These are phyloP conservation scores for Coniochaeta pulveracea DNA, from an alignment of 2,329 filamentous ascomycete genomes.

Conservation along the genomic window DNA sequence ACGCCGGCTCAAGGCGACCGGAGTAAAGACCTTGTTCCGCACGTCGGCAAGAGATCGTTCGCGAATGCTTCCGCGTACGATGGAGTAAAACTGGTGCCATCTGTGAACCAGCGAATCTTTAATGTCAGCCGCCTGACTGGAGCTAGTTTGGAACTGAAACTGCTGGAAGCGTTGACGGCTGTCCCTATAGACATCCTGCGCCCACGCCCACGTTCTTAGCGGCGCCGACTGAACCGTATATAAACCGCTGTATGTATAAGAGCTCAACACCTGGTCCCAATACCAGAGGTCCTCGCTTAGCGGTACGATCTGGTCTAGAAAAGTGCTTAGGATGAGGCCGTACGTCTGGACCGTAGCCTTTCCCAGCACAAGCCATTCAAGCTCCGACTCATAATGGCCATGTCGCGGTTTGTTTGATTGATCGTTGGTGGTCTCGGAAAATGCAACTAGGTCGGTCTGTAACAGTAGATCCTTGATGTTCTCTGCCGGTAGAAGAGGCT, in stretches of 20 bases:
- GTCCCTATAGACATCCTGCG: conserved; percentile 57
- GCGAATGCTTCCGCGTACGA: conserved; percentile 65
- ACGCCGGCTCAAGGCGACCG: conserved; percentile 62
- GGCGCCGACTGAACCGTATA: conserved; percentile 85
- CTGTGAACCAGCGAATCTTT: conserved; percentile 29
- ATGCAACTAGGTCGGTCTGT: conserved; percentile 43
- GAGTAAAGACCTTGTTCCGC: conserved; percentile 62
- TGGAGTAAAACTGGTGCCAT: conserved; percentile 65
- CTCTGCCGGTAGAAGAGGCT: conserved; percentile 46
- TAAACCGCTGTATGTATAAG: conserved; percentile 64
- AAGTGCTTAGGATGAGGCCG: conserved; percentile 62
- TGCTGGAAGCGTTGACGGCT: conserved; percentile 32
- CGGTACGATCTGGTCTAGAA: conserved; percentile 74
- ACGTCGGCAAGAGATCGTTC: conserved; percentile 63
- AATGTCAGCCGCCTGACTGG: conserved; percentile 3
- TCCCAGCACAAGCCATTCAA: conserved; percentile 83
- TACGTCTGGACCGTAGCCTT: conserved; percentile 91
- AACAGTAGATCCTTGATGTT: conserved; percentile 52
- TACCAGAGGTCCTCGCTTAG: conserved; percentile 86
- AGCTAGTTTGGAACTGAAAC: conserved; percentile 7
- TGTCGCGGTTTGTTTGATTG: not conserved
- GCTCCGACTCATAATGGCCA: conserved; percentile 55
- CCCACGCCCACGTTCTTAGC: conserved; percentile 59
- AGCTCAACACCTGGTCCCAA: conserved; percentile 82
- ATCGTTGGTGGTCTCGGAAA: not conserved